These are phyloP conservation scores for Hylodesmum podocarpum DNA, from an alignment of 306 rosid genomes.

Conservation along the genomic window DNA sequence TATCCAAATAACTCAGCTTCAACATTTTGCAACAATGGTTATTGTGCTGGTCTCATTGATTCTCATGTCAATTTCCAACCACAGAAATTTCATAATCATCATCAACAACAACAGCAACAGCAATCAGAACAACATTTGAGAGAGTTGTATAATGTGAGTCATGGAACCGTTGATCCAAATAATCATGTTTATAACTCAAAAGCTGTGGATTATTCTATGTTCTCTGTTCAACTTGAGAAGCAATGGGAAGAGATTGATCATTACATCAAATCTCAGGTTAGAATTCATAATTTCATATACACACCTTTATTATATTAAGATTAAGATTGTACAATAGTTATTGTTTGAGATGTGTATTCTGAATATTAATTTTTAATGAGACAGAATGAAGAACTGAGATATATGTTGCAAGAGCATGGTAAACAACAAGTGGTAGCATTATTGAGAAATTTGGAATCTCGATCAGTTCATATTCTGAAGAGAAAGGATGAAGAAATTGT, in stretches of 20 bases:
- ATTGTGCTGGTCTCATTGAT: constrained; percentile 24
- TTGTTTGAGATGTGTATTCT: neutral
- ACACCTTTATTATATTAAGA: neutral
- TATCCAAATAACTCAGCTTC: constrained; percentile 41
- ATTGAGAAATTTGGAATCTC: constrained; percentile 43
- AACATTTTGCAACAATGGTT: constrained; percentile 40
- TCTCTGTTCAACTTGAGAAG: constrained; percentile 44
- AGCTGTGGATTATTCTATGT: neutral
- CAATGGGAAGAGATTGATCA: constrained; percentile 55
- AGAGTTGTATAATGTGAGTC: constrained; percentile 22
- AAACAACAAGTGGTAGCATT: constrained; percentile 45
- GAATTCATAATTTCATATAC: neutral
- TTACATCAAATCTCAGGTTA: constrained; percentile 59
- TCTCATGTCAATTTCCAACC: constrained; percentile 41
- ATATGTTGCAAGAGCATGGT: constrained; percentile 48
- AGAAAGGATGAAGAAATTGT: constrained; percentile 63
- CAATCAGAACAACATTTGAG: constrained; percentile 19
- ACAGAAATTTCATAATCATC: constrained; percentile 41
- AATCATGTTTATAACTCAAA: constrained; percentile 12
- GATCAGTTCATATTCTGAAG: constrained; percentile 19
- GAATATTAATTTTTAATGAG: neutral
- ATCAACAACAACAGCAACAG: constrained; percentile 24
- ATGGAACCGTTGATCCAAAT: constrained; percentile 7
- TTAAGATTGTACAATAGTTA: neutral
- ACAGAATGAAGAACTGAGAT: constrained; percentile 64